Evolutionary conservation across 192 early-diverging fungal species (phyloP).

Genomic region (Oehlia diaphana): DNA sequence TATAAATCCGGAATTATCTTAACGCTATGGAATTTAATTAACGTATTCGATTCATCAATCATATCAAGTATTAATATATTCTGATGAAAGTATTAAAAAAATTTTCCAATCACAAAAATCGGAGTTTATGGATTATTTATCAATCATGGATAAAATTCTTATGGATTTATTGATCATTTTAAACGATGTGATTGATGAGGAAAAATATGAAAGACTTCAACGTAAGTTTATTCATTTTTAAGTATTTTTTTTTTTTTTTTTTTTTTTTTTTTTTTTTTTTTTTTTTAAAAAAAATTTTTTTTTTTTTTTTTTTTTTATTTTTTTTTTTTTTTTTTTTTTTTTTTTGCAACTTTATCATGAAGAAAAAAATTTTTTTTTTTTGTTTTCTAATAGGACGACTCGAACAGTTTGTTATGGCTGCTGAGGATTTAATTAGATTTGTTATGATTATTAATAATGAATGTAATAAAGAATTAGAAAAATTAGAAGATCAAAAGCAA

Average conservation of each 20-base stretch:
- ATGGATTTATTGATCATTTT: neutral
- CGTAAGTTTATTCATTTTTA: neutral
- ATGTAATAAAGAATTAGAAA: neutral
- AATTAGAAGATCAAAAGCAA: neutral
- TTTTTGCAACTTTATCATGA: no score
- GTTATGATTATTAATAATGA: neutral
- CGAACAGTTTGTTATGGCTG: no score
- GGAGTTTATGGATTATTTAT: neutral
- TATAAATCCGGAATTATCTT: neutral
- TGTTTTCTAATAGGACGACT: no score
- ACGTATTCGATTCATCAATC: neutral
- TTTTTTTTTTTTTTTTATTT: no score
- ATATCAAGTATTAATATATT: neutral
- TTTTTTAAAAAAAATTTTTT: no score
- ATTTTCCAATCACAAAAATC: neutral
- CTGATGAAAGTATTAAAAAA: neutral
- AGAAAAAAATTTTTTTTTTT: no score
- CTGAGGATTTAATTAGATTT: neutral
- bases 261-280: no score
- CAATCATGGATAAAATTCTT: neutral
- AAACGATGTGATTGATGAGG: neutral
- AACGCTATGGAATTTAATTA: neutral
- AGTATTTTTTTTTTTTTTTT: no score
- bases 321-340: no score
- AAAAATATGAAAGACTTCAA: neutral